Conservation (phyloP, 2,329 filamentous ascomycete species). For the Knufia petricola region DNA sequence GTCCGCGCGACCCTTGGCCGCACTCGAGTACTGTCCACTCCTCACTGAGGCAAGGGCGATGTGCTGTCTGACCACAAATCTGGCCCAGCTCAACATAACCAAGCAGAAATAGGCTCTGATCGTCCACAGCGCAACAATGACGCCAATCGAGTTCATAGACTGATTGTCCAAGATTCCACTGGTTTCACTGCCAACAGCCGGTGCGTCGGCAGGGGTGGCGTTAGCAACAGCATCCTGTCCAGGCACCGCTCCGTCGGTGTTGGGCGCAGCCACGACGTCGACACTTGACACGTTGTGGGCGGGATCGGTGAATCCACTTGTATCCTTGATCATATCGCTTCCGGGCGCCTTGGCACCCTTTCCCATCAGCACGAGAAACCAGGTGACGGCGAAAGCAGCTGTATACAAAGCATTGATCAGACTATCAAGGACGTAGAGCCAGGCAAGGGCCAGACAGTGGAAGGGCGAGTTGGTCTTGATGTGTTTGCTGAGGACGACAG, state of each 20-base stretch:
- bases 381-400: conserved; percentile 67
- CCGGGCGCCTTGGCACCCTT: conserved; percentile 38
- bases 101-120: conserved; percentile 75
- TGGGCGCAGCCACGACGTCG: conserved; percentile 43
- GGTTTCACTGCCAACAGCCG: conserved; percentile 25
- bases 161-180: conserved; percentile 46
- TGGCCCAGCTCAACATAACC: conserved; percentile 73
- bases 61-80: conserved; percentile 63
- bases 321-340: conserved; percentile 49
- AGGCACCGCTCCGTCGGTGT: conserved; percentile 31
- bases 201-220: conserved; percentile 20
- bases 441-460: conserved; percentile 70
- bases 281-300: conserved; percentile 52
- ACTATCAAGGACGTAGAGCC: conserved; percentile 76
- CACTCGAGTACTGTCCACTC: conserved; percentile 33
- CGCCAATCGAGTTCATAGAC: conserved; percentile 64
- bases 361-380: conserved; percentile 65
- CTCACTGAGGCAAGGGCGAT: conserved; percentile 38
- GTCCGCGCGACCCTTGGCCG: conserved; percentile 41
- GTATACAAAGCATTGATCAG: conserved; percentile 76
- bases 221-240: conserved; percentile 44
- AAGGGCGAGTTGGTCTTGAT: conserved; percentile 70
- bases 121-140: conserved; percentile 64
- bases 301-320: conserved; percentile 55
- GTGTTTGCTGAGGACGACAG: conserved; percentile 64